These are phyloP conservation scores for Rhododendron vialii DNA, from an alignment of 148 eudicot genomes.

Conservation along the genomic window DNA sequence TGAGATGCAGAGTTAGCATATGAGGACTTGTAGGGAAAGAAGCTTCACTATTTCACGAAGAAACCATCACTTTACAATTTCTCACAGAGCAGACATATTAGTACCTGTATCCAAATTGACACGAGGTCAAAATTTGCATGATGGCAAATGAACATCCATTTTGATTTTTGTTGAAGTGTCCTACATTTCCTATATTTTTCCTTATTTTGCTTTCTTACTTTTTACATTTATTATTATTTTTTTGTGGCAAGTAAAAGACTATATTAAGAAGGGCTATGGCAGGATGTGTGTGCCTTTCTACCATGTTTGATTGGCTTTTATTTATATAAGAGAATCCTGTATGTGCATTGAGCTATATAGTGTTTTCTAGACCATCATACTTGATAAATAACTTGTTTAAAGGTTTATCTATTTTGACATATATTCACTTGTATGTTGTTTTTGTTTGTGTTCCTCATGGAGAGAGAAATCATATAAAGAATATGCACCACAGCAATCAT, in stretches of 20 bases:
- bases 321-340: background rate
- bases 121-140: background rate
- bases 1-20: background rate
- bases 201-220: background rate
- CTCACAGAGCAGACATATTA: background rate
- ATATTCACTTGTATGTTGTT: background rate
- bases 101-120: background rate
- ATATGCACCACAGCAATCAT: background rate
- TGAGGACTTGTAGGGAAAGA: background rate
- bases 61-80: background rate
- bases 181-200: background rate
- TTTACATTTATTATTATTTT: too few relatives aligned
- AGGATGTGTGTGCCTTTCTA: background rate
- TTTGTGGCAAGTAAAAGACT: too few relatives aligned
- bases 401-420: background rate
- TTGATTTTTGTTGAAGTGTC: background rate
- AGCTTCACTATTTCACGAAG: background rate
- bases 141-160: background rate
- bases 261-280: background rate
- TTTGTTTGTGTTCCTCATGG: background rate
- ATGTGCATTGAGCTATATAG: background rate
- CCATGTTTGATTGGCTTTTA: background rate
- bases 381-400: background rate
- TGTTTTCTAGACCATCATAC: background rate
- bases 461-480: background rate